phyloP scores from a whole-genome alignment of 2,329 filamentous ascomycete species.

The Cytospora mali region DNA sequence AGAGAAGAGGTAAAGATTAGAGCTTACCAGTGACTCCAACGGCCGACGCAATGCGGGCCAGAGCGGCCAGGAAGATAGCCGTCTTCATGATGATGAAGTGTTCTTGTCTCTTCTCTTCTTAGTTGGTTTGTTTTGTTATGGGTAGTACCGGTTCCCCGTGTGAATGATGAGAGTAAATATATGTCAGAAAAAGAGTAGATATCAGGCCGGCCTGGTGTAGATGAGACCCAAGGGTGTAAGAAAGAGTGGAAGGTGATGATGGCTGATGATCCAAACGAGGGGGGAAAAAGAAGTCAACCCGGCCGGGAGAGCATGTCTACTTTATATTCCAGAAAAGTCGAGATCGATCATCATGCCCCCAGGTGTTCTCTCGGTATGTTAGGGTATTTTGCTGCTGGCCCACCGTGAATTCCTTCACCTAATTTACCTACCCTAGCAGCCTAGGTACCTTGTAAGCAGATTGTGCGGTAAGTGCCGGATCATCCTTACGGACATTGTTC shows the following conservation, averaged over 20 bases:
- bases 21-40: slow-evolving; percentile 18
- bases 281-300: neutral
- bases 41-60: slow-evolving; percentile 12
- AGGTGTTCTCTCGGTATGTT: neutral
- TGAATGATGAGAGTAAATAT: neutral
- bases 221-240: neutral
- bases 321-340: neutral
- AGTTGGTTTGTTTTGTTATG: neutral
- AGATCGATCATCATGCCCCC: neutral
- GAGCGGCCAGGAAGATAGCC: slow-evolving; percentile 1
- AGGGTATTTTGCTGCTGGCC: too few species aligned
- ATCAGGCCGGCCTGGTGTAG: neutral
- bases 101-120: too few species aligned
- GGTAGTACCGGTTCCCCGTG: neutral
- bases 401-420: too few species aligned
- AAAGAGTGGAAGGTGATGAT: neutral
- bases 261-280: neutral
- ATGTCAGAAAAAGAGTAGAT: neutral
- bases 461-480: neutral
- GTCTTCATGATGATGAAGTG: slow-evolving; percentile 14
- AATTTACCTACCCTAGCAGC: too few species aligned
- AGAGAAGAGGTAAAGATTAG: neutral
- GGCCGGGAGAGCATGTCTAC: neutral
- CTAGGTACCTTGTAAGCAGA: too few species aligned
- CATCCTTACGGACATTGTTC: neutral